phyloP scores from a whole-genome alignment of 2,329 filamentous ascomycete genomes.

The Achaetomium macrosporum region DNA sequence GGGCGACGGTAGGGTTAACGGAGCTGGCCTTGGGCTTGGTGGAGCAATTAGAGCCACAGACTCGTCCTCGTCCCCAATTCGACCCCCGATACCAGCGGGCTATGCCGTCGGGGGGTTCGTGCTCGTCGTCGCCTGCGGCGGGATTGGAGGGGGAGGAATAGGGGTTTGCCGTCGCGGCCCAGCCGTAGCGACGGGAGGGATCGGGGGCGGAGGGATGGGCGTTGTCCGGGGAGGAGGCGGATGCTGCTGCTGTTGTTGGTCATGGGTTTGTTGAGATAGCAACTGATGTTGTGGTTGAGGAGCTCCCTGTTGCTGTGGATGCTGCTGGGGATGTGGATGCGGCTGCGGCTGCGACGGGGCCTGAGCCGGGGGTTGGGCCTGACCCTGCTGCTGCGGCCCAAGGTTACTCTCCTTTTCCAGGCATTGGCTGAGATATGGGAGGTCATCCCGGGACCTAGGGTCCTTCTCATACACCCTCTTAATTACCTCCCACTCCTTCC shows the following conservation, averaged over 20 bases:
- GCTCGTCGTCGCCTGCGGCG: constrained; percentile 14
- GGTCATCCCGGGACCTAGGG: constrained; percentile 57
- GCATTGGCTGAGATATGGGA: constrained; percentile 50
- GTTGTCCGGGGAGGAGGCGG: constrained; percentile 18
- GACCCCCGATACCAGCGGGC: neutral
- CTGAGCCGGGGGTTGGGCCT: constrained; percentile 4
- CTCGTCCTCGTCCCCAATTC: neutral
- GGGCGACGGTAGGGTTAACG: neutral
- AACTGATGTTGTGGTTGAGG: constrained; percentile 7
- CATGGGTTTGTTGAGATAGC: neutral
- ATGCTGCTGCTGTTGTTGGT: constrained; percentile 7
- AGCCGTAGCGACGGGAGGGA: constrained; percentile 15
- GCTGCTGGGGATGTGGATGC: constrained; percentile 5
- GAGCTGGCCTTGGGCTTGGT: neutral
- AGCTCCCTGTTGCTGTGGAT: constrained; percentile 8
- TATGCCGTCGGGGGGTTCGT: constrained; percentile 4
- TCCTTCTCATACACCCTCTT: constrained; percentile 61
- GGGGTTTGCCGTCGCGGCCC: constrained; percentile 24
- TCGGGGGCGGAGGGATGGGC: constrained; percentile 24
- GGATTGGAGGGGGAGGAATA: constrained; percentile 27
- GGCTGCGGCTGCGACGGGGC: constrained; percentile 4
- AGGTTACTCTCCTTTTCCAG: constrained; percentile 41
- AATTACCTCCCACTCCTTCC: constrained; percentile 70
- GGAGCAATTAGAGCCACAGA: neutral
- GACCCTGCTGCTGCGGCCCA: constrained; percentile 10